These are phyloP conservation scores for Neospermospora avenae DNA, from an alignment of 2,329 filamentous ascomycete species.

Conservation along the genomic window DNA sequence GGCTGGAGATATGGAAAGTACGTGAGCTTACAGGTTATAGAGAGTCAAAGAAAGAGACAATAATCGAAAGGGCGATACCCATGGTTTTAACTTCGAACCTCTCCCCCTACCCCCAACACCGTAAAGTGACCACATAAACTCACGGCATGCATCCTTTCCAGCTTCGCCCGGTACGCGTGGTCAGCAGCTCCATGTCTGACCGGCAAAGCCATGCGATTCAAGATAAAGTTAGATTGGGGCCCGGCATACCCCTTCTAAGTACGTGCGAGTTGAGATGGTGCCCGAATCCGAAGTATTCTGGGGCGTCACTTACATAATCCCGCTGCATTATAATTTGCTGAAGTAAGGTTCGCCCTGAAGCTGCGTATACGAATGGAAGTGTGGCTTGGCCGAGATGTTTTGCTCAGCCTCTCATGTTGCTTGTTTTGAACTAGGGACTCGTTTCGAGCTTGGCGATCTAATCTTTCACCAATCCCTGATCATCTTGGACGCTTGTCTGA, in stretches of 20 bases:
- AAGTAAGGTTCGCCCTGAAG: neutral
- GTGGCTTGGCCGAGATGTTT: constrained; percentile 7
- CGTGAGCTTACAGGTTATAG: neutral
- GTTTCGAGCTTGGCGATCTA: constrained; percentile 18
- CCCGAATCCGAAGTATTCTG: neutral
- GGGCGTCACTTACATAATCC: neutral
- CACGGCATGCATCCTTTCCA: neutral
- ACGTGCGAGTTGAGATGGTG: neutral
- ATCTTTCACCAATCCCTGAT: constrained; percentile 3
- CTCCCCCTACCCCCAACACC: neutral
- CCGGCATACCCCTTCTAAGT: neutral
- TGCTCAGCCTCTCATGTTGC: constrained; percentile 14
- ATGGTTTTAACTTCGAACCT: constrained; percentile 7
- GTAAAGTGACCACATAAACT: neutral
- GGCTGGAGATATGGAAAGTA: neutral
- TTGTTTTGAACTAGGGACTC: constrained; percentile 4
- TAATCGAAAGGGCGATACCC: neutral
- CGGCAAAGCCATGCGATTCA: constrained; percentile 8
- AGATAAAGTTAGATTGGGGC: constrained; percentile 4
- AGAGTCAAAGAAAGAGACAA: neutral
- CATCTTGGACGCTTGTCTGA: neutral
- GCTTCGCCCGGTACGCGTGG: constrained; percentile 15
- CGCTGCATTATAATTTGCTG: neutral
- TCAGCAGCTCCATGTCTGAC: constrained; percentile 11
- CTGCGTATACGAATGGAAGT: neutral